A percentile compares a stretch with the other conserved stretches of the same genome.
Conservation (phyloP, 2,329 filamentous ascomycete genomes). For the Penicillium sp. region DNA sequence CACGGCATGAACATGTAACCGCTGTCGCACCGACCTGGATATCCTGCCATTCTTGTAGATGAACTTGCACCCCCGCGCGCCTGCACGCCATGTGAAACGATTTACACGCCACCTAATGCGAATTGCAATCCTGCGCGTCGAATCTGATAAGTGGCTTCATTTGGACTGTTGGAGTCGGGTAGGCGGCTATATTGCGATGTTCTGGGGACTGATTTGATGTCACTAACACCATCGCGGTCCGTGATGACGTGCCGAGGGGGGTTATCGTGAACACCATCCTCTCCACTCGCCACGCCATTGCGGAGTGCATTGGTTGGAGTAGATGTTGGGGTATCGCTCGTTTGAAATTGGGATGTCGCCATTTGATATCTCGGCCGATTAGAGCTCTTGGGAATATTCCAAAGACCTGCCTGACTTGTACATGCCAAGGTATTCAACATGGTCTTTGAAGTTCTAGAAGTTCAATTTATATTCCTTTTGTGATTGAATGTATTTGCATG, state of each 20-base stretch:
- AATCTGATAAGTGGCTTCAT: not conserved
- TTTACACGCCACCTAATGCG: conserved; percentile 13
- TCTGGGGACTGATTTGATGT: conserved; percentile 15
- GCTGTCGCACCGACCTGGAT: not conserved
- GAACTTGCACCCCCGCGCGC: not conserved
- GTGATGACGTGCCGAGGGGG: conserved; percentile 21
- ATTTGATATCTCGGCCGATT: conserved; percentile 1
- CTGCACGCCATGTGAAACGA: conserved; percentile 20
- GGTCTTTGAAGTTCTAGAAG: not conserved
- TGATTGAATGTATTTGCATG: not conserved
- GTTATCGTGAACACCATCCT: conserved; percentile 12
- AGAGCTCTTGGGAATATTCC: not conserved
- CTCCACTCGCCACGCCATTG: conserved; percentile 23
- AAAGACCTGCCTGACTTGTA: not conserved
- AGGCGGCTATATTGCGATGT: not conserved
- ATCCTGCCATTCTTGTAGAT: conserved; percentile 8
- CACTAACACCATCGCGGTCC: conserved; percentile 22
- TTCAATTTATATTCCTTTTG: not conserved
- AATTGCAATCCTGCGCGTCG: not conserved
- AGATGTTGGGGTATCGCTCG: not conserved
- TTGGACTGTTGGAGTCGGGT: not conserved
- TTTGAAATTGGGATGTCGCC: not conserved
- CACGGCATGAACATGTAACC: not conserved
- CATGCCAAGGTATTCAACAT: not conserved
- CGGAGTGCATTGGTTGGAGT: conserved; percentile 3